These are phyloP conservation scores for Dryas integrifolia DNA, from an alignment of 331 rosid genomes.

Conservation along the genomic window DNA sequence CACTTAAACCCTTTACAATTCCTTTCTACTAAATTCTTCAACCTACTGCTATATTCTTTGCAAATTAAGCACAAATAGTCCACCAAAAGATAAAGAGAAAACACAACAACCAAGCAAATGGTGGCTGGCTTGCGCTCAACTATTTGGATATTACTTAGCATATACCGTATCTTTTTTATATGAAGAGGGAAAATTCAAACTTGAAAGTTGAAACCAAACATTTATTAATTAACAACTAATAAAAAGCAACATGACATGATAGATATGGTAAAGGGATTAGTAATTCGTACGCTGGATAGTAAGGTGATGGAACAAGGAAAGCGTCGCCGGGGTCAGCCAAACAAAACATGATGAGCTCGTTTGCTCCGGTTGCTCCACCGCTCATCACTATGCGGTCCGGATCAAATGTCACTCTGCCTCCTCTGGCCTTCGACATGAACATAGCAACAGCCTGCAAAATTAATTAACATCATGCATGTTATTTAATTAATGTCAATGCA, in stretches of 20 bases:
- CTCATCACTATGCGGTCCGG: conserved; percentile 72
- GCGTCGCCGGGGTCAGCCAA: conserved; percentile 89
- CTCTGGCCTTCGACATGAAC: conserved; percentile 81
- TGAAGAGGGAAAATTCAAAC: no score
- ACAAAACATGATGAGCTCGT: conserved; percentile 73
- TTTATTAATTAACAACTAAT: neutral
- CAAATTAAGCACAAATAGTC: neutral
- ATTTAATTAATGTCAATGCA: neutral
- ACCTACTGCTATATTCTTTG: neutral
- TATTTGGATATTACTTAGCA: neutral
- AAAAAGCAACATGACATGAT: neutral
- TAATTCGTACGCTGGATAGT: conserved; percentile 70
- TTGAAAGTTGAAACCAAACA: no score
- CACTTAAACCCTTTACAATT: neutral
- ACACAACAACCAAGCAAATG: neutral
- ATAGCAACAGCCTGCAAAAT: conserved; percentile 62
- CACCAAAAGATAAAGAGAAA: neutral
- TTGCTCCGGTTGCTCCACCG: conserved; percentile 98
- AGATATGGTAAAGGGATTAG: conserved; percentile 2
- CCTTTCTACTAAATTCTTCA: neutral
- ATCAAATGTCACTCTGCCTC: conserved; percentile 66
- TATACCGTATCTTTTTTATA: no score
- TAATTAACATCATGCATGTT: neutral
- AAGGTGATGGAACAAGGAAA: conserved; percentile 84
- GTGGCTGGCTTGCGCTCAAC: neutral